A percentile compares a stretch with the other conserved stretches of the same genome.
Conservation (phyloP, 148 eudicot genomes). For the Fagopyrum tataricum region DNA sequence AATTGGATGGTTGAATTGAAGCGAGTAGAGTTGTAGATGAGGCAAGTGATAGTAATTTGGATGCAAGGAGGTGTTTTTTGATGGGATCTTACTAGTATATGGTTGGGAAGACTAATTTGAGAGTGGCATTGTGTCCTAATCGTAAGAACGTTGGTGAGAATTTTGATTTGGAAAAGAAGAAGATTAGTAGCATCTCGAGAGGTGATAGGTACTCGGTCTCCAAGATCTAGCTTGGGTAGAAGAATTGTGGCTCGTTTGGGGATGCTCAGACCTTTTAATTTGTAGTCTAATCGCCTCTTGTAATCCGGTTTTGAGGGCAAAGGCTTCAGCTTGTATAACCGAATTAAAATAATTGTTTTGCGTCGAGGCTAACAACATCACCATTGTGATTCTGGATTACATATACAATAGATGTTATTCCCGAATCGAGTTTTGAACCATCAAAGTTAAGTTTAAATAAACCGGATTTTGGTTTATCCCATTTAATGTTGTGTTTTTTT, state of each 20-base stretch:
- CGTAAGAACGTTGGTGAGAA: constrained; percentile 14
- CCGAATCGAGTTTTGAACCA: too few species aligned
- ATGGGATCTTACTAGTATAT: constrained; percentile 37
- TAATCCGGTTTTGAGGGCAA: too few species aligned
- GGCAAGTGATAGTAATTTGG: constrained; percentile 22
- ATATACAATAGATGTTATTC: too few species aligned
- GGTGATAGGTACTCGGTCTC: constrained; percentile 36
- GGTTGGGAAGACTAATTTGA: constrained; percentile 19
- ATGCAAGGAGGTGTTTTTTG: constrained; percentile 34
- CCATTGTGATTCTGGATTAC: too few species aligned
- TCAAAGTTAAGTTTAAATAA: too few species aligned
- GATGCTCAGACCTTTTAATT: constrained; percentile 9
- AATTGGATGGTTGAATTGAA: constrained; percentile 5
- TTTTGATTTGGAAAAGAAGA: constrained; percentile 18
- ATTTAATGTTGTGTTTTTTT: too few species aligned
- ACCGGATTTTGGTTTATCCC: too few species aligned
- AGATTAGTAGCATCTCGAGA: constrained; percentile 20
- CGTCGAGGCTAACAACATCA: too few species aligned
- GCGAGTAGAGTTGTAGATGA: constrained; percentile 9
- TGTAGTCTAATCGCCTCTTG: too few species aligned
- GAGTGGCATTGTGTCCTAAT: constrained; percentile 19
- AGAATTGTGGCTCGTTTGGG: constrained; percentile 24
- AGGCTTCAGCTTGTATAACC: too few species aligned
- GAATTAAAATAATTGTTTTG: too few species aligned
- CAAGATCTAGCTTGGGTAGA: constrained; percentile 37